Base-by-base conservation (phyloP, 257 asterid genomes). In the Cordia subcordata region DNA sequence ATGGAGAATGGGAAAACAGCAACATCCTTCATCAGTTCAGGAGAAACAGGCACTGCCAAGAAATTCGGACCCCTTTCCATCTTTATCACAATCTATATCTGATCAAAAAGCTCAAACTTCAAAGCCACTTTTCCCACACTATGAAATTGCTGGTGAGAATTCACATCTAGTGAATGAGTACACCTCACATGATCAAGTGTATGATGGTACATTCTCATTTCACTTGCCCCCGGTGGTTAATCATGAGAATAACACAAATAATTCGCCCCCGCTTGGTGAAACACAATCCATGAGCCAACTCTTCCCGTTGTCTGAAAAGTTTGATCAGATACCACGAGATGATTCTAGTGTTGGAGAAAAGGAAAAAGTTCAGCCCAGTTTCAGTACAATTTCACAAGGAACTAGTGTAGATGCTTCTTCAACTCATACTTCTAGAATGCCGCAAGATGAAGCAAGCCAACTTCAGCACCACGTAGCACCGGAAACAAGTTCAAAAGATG, bases 1-100 rank as follows among this genome's bases (percentile, higher is more conserved):
- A 57, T 91, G 98, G 98, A 84, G 86, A 81, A 75, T 79, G 68
- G 93, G 87, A 33, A 88, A 75, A 71, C 68, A 73, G 73, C 84
- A 70, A 62, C 80, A 74, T 66, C 67, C 81, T 72, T 66, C 68
- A 3, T 75, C 82, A 55, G 60, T 69, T 50, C 58, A 62, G 40
- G 81, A 71, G 64, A 57, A 55, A 35, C 79, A 70, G 57, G 64
- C 45, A 62, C 60, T 37, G 57, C 71, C 55, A 53, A 65, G 49
- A 19, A 49, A 18, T 67, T 40, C 53, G 51, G 47, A 51, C 10
- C 38, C 57, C 38, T 52, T 46, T 23, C 44, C 60, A 35, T 42
- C 70, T 9, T 33, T 54, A 17, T 53, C 67, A 42, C 62, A 64
- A 50, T 63, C 63, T 47, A 49, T 57, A 32, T 35, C 51, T 37